Percentiles rank a stretch among this genome's conserved stretches.
These are phyloP conservation scores for Neonectria hederae DNA, from an alignment of 2,329 filamentous ascomycete genomes.

Conservation along the genomic window DNA sequence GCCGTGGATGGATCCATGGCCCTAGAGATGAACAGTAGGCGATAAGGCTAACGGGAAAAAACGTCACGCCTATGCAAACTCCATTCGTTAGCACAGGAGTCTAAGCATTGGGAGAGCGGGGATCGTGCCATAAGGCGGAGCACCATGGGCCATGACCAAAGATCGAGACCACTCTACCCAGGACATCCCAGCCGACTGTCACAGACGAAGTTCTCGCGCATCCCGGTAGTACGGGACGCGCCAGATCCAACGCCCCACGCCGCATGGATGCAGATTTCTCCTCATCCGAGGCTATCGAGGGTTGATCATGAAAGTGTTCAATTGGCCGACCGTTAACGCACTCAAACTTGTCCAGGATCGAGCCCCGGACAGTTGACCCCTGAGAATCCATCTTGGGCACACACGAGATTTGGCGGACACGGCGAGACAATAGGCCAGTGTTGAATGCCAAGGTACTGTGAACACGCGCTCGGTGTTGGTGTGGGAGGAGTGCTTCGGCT, in stretches of 20 bases:
- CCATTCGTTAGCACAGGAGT: conserved; percentile 33
- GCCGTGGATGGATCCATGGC: conserved; percentile 25
- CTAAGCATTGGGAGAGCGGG: conserved; percentile 33
- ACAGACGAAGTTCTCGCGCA: conserved; percentile 33
- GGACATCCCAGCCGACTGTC: conserved; percentile 28
- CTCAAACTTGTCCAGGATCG: conserved; percentile 6
- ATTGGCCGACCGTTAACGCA: conserved; percentile 21
- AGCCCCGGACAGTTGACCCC: neutral
- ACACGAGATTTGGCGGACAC: conserved; percentile 25
- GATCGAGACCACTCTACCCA: conserved; percentile 42
- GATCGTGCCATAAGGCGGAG: conserved; percentile 44
- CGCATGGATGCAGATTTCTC: conserved; percentile 28
- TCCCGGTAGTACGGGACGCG: conserved; percentile 40
- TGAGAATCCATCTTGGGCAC: conserved; percentile 15
- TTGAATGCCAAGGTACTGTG: conserved; percentile 17
- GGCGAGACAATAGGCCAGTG: conserved; percentile 23
- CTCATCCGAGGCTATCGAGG: conserved; percentile 32
- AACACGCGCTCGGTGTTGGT: conserved; percentile 5
- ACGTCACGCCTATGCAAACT: conserved; percentile 40
- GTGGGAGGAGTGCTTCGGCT: neutral
- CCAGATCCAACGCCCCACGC: conserved; percentile 37
- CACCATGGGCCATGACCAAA: conserved; percentile 23
- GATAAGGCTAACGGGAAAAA: conserved; percentile 40
- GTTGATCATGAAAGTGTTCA: conserved; percentile 22
- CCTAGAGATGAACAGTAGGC: conserved; percentile 20